Evolutionary conservation across 305 asterid species (phyloP).

Genomic region (Caryopteris hybrid): DNA sequence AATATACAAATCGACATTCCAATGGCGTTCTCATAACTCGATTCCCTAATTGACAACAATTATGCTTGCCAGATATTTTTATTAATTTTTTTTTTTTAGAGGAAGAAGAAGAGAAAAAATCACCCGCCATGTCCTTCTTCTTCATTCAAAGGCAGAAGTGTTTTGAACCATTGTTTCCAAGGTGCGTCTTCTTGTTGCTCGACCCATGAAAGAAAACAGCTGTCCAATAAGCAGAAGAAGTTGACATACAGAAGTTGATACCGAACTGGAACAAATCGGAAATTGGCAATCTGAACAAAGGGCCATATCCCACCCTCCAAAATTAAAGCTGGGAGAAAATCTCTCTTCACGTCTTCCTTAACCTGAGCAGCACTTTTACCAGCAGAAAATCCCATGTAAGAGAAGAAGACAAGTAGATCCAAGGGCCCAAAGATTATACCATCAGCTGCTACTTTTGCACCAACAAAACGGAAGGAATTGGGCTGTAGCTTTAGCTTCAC

Average conservation of each 20-base stretch:
- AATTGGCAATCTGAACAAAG: conserved; percentile 74
- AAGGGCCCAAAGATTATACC: conserved; percentile 80
- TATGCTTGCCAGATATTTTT: neutral
- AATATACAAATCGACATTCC: conserved; percentile 21
- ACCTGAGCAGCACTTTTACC: conserved; percentile 70
- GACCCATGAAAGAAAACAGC: conserved; percentile 84
- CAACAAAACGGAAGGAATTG: conserved; percentile 68
- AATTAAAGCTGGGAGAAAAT: conserved; percentile 71
- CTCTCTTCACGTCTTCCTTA: conserved; percentile 77
- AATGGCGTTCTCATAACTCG: neutral
- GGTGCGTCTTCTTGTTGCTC: conserved; percentile 83
- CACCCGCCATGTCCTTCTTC: conserved; percentile 42
- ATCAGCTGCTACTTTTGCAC: conserved; percentile 77
- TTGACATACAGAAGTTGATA: conserved; percentile 88
- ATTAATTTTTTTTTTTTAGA: too few relatives aligned
- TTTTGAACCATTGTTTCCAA: conserved; percentile 73
- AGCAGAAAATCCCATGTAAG: conserved; percentile 77
- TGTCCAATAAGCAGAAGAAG: conserved; percentile 82
- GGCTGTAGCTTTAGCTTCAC: conserved; percentile 57
- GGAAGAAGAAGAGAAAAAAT: neutral
- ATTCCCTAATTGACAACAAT: neutral
- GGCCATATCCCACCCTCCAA: conserved; percentile 91
- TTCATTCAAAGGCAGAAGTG: conserved; percentile 40
- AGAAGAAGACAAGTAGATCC: conserved; percentile 74
- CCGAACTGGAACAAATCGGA: conserved; percentile 68